phyloP scores from a whole-genome alignment of 139 green algal species.

The Zygnema circumcarinatum region DNA sequence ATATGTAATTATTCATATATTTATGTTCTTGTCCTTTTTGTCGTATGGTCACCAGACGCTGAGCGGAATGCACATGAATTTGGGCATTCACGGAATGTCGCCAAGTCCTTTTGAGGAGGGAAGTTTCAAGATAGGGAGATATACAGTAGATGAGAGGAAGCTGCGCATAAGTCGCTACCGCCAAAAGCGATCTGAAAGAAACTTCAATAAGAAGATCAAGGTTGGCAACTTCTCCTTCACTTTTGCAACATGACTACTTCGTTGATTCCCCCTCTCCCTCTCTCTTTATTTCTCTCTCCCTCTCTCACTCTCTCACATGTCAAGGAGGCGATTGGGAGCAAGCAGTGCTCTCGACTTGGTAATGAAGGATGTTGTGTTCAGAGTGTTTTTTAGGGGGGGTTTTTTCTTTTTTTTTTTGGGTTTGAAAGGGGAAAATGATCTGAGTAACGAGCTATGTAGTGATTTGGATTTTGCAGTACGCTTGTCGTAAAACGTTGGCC shows the following conservation, averaged over 20 bases:
- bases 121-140: slow-evolving; percentile 46
- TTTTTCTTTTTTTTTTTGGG: no score
- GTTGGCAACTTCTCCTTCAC: slow-evolving; percentile 21
- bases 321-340: not conserved
- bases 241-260: not conserved
- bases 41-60: slow-evolving; percentile 5
- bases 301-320: no score
- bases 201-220: slow-evolving; percentile 77
- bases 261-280: not conserved
- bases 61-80: slow-evolving; percentile 30
- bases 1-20: no score
- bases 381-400: no score
- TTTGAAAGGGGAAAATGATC: no score
- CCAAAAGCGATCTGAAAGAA: slow-evolving; percentile 74
- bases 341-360: not conserved
- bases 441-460: no score
- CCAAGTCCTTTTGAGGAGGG: slow-evolving; percentile 34
- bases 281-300: not conserved
- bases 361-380: not conserved
- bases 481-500: slow-evolving; percentile 83
- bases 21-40: no score
- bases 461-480: slow-evolving; percentile 71
- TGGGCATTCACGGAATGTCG: slow-evolving; percentile 15
- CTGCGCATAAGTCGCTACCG: slow-evolving; percentile 80
- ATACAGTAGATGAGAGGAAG: slow-evolving; percentile 73